Conservation (phyloP, 148 eudicot genomes). For the Silene conica region DNA sequence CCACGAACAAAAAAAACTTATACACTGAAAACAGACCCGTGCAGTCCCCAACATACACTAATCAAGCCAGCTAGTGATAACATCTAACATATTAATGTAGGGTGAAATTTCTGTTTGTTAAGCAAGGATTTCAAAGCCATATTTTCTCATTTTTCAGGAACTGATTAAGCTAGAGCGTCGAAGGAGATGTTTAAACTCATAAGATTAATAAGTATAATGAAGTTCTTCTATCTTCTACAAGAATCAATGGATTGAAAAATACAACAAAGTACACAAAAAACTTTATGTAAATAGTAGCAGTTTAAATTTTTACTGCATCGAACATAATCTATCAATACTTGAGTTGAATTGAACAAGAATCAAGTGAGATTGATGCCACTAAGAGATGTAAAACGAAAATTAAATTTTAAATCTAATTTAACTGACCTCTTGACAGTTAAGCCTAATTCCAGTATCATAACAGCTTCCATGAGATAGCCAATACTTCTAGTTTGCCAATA, state of each 20-base stretch:
- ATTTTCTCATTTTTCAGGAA: neutral
- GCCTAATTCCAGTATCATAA: conserved; percentile 86
- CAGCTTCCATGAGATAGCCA: conserved; percentile 83
- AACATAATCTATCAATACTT: neutral
- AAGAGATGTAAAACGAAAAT: neutral
- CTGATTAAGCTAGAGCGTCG: neutral
- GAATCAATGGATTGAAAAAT: neutral
- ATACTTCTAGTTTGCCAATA: conserved; percentile 74
- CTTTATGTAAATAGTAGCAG: neutral
- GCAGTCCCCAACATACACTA: neutral
- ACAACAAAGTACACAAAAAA: neutral
- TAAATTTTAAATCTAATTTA: neutral
- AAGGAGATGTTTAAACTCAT: neutral
- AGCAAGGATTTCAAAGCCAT: neutral
- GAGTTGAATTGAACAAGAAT: neutral
- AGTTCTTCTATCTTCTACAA: neutral
- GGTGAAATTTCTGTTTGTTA: neutral
- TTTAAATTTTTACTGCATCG: neutral
- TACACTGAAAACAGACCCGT: neutral
- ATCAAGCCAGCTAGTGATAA: neutral
- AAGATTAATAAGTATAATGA: neutral
- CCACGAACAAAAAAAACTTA: conserved; percentile 12
- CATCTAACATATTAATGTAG: neutral
- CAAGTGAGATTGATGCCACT: neutral
- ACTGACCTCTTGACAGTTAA: conserved; percentile 73